Percentiles rank a stretch among this genome's conserved stretches.
phyloP scores from a whole-genome alignment of 2,329 filamentous ascomycete genomes.

The Drechslerella coelobrocha region DNA sequence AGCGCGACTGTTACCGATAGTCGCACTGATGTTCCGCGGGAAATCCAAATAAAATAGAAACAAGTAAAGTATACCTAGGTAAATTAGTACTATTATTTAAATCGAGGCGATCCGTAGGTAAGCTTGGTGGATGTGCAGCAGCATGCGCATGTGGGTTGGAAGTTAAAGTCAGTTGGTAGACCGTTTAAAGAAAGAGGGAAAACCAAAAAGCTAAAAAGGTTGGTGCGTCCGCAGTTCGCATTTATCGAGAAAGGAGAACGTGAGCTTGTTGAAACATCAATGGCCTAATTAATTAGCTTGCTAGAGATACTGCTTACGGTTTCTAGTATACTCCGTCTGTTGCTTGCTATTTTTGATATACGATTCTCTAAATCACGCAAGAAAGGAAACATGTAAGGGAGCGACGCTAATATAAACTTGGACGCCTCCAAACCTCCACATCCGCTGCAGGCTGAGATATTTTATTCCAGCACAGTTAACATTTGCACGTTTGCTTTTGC shows the following conservation, averaged over 20 bases:
- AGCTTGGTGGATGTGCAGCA: no score
- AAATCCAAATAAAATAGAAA: no score
- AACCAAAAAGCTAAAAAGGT: no score
- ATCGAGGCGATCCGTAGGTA: no score
- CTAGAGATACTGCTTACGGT: background rate
- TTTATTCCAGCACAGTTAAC: background rate
- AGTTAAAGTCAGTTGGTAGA: no score
- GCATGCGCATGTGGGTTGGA: no score
- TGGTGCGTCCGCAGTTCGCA: no score
- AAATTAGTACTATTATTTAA: no score
- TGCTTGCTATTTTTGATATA: background rate
- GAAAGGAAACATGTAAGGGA: background rate
- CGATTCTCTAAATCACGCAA: constrained; percentile 5
- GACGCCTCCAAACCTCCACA: constrained; percentile 5
- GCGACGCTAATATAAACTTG: background rate
- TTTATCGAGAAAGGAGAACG: background rate
- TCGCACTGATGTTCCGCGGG: background rate
- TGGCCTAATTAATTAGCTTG: background rate
- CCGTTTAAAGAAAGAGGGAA: no score
- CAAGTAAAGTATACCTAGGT: no score
- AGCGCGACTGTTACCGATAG: background rate
- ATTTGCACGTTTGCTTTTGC: no score
- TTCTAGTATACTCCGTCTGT: background rate
- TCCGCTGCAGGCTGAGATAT: constrained; percentile 4
- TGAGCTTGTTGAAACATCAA: no score